Evolutionary conservation across 2,329 filamentous ascomycete genomes (phyloP).

Genomic region (Gaeumannomyces sp.): DNA sequence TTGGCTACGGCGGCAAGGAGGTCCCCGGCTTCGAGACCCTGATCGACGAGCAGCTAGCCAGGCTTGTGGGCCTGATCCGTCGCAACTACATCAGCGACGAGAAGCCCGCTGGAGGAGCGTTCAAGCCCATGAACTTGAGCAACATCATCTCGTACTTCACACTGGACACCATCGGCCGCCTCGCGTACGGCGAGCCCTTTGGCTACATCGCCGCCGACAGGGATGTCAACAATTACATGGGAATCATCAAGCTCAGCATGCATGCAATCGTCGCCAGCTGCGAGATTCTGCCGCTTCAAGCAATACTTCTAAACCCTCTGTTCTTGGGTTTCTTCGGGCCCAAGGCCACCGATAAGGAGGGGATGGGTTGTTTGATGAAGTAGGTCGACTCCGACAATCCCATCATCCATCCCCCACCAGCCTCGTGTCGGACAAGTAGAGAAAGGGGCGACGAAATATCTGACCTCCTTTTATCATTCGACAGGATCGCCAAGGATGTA

Average conservation of each 20-base stretch:
- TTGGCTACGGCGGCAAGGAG: conserved; percentile 24
- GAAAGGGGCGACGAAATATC: too few relatives aligned
- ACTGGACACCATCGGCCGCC: conserved; percentile 42
- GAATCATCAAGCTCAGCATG: conserved; percentile 30
- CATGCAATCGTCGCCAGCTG: conserved; percentile 33
- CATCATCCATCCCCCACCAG: background rate
- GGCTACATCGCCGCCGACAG: conserved; percentile 35
- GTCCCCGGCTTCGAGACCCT: conserved; percentile 20
- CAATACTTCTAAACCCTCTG: conserved; percentile 15
- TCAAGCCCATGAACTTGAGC: conserved; percentile 35
- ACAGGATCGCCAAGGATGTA: conserved; percentile 32
- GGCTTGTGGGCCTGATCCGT: conserved; percentile 15
- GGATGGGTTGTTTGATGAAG: conserved; percentile 21
- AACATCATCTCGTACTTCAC: conserved; percentile 40
- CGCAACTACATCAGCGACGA: conserved; percentile 15
- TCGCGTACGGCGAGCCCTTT: conserved; percentile 40
- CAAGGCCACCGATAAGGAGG: conserved; percentile 20
- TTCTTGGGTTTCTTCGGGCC: conserved; percentile 31
- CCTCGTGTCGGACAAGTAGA: too few relatives aligned
- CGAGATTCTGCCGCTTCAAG: conserved; percentile 29
- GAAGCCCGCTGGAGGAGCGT: background rate
- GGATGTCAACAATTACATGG: conserved; percentile 36
- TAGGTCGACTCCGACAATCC: background rate
- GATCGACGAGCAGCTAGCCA: conserved; percentile 18
- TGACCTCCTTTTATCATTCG: background rate